These are phyloP conservation scores for Pachyrhizus erosus DNA, from an alignment of 306 rosid genomes.

Conservation along the genomic window DNA sequence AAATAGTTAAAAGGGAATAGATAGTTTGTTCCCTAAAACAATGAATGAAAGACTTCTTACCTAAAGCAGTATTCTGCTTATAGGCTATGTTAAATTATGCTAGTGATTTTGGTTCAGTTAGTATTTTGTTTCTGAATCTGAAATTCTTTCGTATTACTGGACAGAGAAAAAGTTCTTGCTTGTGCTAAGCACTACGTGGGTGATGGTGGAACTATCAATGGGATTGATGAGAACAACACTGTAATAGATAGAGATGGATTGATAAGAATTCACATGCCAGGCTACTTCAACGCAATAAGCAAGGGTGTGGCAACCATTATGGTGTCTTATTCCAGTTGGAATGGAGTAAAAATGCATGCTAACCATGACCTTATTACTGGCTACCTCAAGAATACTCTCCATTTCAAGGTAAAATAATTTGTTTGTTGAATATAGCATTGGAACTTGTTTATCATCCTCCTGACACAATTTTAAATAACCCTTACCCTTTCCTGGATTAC, in stretches of 20 bases:
- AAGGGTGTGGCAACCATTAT: conserved; percentile 58
- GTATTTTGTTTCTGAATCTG: conserved; percentile 40
- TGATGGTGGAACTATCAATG: conserved; percentile 54
- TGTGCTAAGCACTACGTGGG: conserved; percentile 58
- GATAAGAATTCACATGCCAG: conserved; percentile 54
- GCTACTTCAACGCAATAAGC: conserved; percentile 42
- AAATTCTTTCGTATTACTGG: conserved; percentile 1
- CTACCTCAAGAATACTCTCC: conserved; percentile 51
- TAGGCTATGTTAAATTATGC: background rate
- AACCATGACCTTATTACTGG: conserved; percentile 49
- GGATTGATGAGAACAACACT: conserved; percentile 52
- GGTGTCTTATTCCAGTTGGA: conserved; percentile 64
- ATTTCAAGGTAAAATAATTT: conserved; percentile 47
- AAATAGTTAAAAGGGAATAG: background rate
- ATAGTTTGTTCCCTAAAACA: background rate
- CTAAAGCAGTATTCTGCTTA: background rate
- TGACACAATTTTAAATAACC: background rate
- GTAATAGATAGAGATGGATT: conserved; percentile 43
- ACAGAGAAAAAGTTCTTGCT: conserved; percentile 51
- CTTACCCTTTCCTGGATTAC: conserved; percentile 15
- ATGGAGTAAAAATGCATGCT: conserved; percentile 58
- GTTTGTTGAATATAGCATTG: background rate
- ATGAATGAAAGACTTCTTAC: background rate
- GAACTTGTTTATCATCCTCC: background rate
- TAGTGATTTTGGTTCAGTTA: conserved; percentile 12